Base-by-base conservation (phyloP, 83 land plant genomes). In the Picea engelmannii region DNA sequence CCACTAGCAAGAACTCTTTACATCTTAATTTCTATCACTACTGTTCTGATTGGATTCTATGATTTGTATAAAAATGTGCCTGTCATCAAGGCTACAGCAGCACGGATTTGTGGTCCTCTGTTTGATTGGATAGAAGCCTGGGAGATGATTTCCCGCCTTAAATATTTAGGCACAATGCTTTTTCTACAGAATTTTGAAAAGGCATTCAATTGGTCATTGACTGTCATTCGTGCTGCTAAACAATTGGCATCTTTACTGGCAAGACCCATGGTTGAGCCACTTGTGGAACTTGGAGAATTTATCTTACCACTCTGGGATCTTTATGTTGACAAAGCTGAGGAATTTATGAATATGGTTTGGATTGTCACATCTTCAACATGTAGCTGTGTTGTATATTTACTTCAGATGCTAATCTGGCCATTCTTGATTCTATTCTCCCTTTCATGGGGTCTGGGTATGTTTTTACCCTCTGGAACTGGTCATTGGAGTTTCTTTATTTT, bases 51-150 rank as follows among this genome's bases (percentile, higher is more conserved):
- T 67, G 99, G 96, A 38, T 97, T 95, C 78, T 97, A 97, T 87
- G 99, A 97, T 80, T 77, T 97, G 62, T 97, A 97, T 88, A 97
- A 97, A 82, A 97, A 97, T 87, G 94, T 97, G 20, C 99, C 99
- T 23, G 85, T 97, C 59, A 86, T 95, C 10, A 96, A 95, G 83
- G 95, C 93, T 60, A 89, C 98, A 11, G 93, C 91, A 1, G 89
- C 94, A 38, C 86, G 87, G 21, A 71, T 97, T 15, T 90, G 78
- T 85, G 98, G 98, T 31, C 98, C 99, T 10, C 89, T 97, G 55
- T 91, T 97, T 83, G 94, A 92, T 80, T 95, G 98, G 99, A 92
- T 97, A 66, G 99, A 97, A 80, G 88, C 89, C n/a, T 95, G 98
- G 99, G 99, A 95, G 79, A 97, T 97, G 99, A 78, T 97, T 25